phyloP scores from a whole-genome alignment of 768 basidiomycete species.

The Naganishia antarctica region DNA sequence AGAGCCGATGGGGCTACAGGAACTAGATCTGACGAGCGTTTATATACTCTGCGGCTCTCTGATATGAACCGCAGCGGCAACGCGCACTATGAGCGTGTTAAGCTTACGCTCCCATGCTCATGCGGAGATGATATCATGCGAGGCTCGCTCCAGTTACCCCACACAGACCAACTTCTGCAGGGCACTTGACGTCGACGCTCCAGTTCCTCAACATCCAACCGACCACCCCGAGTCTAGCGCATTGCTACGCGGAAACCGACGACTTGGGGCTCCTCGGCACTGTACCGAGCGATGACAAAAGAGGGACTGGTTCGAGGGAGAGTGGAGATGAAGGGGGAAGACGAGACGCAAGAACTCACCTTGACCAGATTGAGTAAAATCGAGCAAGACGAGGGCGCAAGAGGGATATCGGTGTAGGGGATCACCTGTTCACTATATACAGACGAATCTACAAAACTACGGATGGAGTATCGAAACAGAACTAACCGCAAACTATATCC shows the following conservation, averaged over 20 bases:
- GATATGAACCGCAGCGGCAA: too few species aligned
- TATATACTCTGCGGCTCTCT: neutral
- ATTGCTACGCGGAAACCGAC: neutral
- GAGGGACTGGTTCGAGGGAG: neutral
- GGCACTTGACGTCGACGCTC: neutral
- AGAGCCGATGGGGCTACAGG: neutral
- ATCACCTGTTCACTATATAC: too few species aligned
- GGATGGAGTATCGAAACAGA: neutral
- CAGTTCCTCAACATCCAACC: neutral
- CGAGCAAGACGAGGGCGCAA: neutral
- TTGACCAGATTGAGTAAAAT: neutral
- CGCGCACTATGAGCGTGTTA: too few species aligned
- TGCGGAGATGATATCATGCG: neutral
- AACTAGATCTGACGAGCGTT: neutral
- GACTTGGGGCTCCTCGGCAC: slow-evolving; percentile 9
- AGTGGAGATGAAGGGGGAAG: neutral
- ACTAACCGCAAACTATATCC: slow-evolving; percentile 9
- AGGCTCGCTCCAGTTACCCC: neutral
- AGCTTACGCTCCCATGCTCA: neutral
- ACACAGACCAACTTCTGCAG: neutral
- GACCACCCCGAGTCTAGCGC: neutral
- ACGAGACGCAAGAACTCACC: neutral
- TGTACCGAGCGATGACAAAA: slow-evolving; percentile 18
- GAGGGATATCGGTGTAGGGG: neutral
- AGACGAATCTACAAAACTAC: too few species aligned